Base-by-base conservation (phyloP, 73 alveolate genomes). In the Paramecium sexaurelia region DNA sequence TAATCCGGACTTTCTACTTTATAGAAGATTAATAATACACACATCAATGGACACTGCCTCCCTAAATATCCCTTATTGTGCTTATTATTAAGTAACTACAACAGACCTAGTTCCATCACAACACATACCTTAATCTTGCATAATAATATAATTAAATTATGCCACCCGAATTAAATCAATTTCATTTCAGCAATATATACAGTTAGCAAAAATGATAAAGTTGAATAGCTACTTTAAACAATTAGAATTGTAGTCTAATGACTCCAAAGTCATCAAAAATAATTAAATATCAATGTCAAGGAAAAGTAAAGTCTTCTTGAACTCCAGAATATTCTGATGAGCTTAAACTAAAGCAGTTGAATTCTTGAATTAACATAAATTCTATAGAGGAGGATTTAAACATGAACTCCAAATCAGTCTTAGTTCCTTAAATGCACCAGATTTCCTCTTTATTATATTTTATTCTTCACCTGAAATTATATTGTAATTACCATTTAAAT, bases 181-280 rank as follows among this genome's bases (percentile, higher is more conserved):
- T 69, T 69, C 85, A 69, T 20, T 8, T 69, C 26, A 32, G 56
- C 57, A 69, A 69, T 32, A 69, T 69, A 5, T 69, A 69, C 11
- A 69, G 85, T 20, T 20, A 69, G 85, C 85, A 9, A 69, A 32
- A 35, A 69, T 27, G 85, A 69, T 29, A 56, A 69, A 15, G 85
- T 69, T 7, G 56, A 69, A 35, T 7, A 32, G 15, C 85, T 69
- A 2, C 36, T 69, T 10, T 11, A 22, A 15, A 17, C 55, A 9
- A 32, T 69, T 69, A 56, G 85, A 2, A 55, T 56, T 3, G 7
- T 69, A 8, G 85, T 69, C 4, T 9, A 27, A 17, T 69, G 55
- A 27, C 24, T 9, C 57, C 85, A 4, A 69, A 69, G 85, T 69
- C 24, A 69, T 9, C 26, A n/a, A n/a, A n/a, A n/a, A n/a, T 27